phyloP scores from a whole-genome alignment of 2,329 filamentous ascomycete species.

The Talaromyces rugulosus region DNA sequence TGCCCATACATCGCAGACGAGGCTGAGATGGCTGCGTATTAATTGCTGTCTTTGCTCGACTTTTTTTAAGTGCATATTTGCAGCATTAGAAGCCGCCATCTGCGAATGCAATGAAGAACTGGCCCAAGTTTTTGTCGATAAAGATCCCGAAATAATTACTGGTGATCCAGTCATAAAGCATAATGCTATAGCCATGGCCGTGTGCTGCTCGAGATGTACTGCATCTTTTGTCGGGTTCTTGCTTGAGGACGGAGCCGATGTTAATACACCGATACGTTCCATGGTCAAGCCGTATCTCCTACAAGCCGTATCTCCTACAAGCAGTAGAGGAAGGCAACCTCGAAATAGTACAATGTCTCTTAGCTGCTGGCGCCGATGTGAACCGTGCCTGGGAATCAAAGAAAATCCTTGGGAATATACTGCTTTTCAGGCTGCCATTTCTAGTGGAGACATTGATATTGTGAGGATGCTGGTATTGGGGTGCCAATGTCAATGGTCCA shows the following conservation, averaged over 20 bases:
- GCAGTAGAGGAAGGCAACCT: constrained; percentile 13
- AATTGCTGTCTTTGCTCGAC: too few relatives aligned
- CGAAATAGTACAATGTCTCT: constrained; percentile 16
- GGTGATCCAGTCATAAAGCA: not conserved
- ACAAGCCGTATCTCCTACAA: constrained; percentile 16
- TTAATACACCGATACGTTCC: constrained; percentile 1
- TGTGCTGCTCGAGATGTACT: constrained; percentile 6
- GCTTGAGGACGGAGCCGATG: constrained; percentile 18
- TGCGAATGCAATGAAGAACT: constrained; percentile 13
- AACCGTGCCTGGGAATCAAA: constrained; percentile 12
- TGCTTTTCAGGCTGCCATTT: constrained; percentile 15
- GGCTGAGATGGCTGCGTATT: too few relatives aligned
- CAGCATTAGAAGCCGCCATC: constrained; percentile 15
- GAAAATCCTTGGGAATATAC: constrained; percentile 8
- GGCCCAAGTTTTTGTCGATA: constrained; percentile 15
- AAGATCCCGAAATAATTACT: constrained; percentile 16
- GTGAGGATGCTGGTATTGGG: constrained; percentile 17
- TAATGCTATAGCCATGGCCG: constrained; percentile 7
- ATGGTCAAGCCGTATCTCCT: constrained; percentile 14
- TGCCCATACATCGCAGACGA: too few relatives aligned
- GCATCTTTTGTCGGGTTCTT: constrained; percentile 31
- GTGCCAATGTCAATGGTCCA: constrained; percentile 16
- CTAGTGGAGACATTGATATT: constrained; percentile 13
- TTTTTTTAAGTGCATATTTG: too few relatives aligned
- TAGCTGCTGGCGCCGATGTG: constrained; percentile 16